Conservation (phyloP, 495 filamentous ascomycete genomes). For the Hypoxylon trugodes region DNA sequence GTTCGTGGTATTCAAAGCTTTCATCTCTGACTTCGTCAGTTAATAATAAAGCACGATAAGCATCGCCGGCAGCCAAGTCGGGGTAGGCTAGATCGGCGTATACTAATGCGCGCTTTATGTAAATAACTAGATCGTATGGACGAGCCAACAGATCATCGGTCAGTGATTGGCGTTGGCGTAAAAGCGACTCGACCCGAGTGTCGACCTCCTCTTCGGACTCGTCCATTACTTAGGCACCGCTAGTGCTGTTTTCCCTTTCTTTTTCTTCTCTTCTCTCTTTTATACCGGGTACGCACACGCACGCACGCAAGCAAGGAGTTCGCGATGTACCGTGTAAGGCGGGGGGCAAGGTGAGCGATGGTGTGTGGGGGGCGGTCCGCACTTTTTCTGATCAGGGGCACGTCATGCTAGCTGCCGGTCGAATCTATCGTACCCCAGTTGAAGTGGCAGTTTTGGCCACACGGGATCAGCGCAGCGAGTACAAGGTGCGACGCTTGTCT, state of each 20-base stretch:
- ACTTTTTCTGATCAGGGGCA: constrained; percentile 39
- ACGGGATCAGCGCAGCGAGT: constrained; percentile 29
- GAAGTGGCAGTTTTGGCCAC: constrained; percentile 8
- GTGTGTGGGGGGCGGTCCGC: constrained; percentile 29
- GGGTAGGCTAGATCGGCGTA: constrained; percentile 83
- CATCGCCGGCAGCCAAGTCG: constrained; percentile 88
- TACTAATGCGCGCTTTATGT: constrained; percentile 73
- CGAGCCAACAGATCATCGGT: constrained; percentile 58
- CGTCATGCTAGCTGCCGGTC: constrained; percentile 24
- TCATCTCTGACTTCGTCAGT: constrained; percentile 81
- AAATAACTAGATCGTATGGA: constrained; percentile 82
- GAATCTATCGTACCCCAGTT: constrained; percentile 17
- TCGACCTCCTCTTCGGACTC: constrained; percentile 50
- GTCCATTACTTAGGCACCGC: constrained; percentile 46
- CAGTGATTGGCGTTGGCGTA: constrained; percentile 55
- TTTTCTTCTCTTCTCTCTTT: no score
- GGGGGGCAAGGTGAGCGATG: constrained; percentile 8
- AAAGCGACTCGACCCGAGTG: constrained; percentile 49
- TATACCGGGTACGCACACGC: no score
- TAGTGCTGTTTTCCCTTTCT: constrained; percentile 28
- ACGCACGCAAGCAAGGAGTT: no score
- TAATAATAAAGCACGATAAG: constrained; percentile 86
- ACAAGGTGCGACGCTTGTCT: constrained; percentile 19
- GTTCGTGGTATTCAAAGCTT: constrained; percentile 69
- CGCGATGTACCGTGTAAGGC: constrained; percentile 21